Evolutionary conservation across 116 monocot species (phyloP).

Genomic region (Posidonia oceanica): DNA sequence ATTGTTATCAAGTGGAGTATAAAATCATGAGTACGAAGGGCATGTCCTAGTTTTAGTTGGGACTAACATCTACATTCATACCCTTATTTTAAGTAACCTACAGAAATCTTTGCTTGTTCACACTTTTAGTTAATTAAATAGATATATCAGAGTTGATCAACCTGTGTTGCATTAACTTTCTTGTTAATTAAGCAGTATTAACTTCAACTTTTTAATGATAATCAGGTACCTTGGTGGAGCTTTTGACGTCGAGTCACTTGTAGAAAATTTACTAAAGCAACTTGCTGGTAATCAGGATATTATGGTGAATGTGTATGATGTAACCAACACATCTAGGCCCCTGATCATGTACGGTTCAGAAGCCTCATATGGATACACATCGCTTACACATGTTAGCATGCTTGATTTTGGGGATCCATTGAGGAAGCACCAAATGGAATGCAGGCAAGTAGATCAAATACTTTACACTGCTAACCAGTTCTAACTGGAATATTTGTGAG

Average conservation of each 20-base stretch:
- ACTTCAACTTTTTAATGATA: not conserved
- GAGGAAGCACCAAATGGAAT: slow-evolving; percentile 85
- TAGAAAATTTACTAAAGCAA: slow-evolving; percentile 86
- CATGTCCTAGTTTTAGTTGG: too few species aligned
- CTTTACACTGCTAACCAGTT: not conserved
- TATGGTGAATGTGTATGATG: slow-evolving; percentile 84
- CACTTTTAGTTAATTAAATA: too few species aligned
- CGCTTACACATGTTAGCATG: slow-evolving; percentile 50
- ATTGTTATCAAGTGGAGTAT: too few species aligned
- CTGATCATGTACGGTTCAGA: slow-evolving; percentile 90
- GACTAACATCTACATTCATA: too few species aligned
- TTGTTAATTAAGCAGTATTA: not conserved
- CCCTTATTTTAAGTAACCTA: too few species aligned
- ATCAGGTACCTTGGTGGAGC: slow-evolving; percentile 90
- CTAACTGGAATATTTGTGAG: too few species aligned
- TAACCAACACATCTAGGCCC: slow-evolving; percentile 74
- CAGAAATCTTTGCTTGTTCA: too few species aligned
- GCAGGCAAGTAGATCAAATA: slow-evolving; percentile 38
- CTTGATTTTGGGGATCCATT: slow-evolving; percentile 98
- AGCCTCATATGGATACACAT: slow-evolving; percentile 38
- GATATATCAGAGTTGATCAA: too few species aligned
- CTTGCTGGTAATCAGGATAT: slow-evolving; percentile 92
- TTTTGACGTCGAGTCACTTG: slow-evolving; percentile 95
- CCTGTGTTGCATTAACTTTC: not conserved
- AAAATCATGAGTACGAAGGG: too few species aligned